A percentile compares a stretch with the other conserved stretches of the same genome.
Conservation (phyloP, 2,329 filamentous ascomycete genomes). For the Coniochaeta hoffmannii region DNA sequence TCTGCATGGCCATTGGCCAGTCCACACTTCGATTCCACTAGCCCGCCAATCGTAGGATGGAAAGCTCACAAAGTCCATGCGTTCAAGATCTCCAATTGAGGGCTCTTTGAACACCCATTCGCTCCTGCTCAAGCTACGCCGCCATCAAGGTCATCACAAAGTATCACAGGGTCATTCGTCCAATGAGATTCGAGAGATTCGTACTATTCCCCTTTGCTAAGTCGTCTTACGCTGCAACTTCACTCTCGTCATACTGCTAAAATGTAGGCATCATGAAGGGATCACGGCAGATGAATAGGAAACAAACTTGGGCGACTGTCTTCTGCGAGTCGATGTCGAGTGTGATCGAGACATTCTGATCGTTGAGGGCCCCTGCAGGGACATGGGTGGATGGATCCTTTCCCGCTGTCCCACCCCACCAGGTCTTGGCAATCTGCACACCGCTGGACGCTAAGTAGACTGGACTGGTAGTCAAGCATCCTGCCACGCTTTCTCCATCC, state of each 20-base stretch:
- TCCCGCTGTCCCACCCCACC: constrained; percentile 3
- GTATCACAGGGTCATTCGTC: not conserved
- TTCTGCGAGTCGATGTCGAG: too few relatives aligned
- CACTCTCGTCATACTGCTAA: too few relatives aligned
- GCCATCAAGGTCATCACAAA: not conserved
- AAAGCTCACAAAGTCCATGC: not conserved
- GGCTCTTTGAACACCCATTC: not conserved
- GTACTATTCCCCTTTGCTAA: too few relatives aligned
- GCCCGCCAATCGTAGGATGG: not conserved
- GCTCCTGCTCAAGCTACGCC: not conserved
- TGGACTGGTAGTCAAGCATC: not conserved
- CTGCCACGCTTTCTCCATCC: not conserved
- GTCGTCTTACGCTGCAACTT: too few relatives aligned
- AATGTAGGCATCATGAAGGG: too few relatives aligned
- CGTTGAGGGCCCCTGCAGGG: not conserved
- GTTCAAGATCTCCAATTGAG: not conserved
- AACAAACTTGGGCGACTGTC: too few relatives aligned
- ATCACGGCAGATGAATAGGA: too few relatives aligned
- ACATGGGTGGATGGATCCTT: not conserved
- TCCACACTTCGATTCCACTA: not conserved
- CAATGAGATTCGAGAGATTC: not conserved
- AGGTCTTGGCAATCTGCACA: not conserved
- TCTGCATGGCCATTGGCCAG: not conserved
- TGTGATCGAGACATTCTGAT: not conserved
- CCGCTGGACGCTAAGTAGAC: not conserved